Conservation (phyloP, 306 rosid species). For the Acacia melanoxylon region DNA sequence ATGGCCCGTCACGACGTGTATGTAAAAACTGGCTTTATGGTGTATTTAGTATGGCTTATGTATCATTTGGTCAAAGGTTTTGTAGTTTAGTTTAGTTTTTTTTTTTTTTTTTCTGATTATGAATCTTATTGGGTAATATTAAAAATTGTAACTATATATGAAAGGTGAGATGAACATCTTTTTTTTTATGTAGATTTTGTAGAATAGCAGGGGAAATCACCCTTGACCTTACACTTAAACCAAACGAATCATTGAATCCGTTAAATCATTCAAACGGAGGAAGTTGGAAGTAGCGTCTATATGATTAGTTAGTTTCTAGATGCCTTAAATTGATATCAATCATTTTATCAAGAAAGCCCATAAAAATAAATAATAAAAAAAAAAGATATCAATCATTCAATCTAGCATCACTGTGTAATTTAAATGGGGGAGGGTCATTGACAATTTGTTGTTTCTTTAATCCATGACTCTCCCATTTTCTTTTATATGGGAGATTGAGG, state of each 20-base stretch:
- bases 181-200: neutral
- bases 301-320: neutral
- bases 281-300: neutral
- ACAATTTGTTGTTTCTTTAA: conserved; percentile 17
- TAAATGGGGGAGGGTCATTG: conserved; percentile 22
- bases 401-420: conserved; percentile 9
- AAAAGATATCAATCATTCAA: neutral
- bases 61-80: neutral
- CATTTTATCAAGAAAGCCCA: neutral
- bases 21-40: neutral
- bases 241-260: neutral
- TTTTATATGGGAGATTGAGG: neutral
- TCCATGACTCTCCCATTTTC: neutral
- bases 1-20: neutral
- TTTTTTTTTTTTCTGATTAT: neutral
- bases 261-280: neutral
- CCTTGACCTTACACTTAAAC: neutral
- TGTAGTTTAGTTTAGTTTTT: neutral
- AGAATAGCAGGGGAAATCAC: neutral
- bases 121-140: neutral
- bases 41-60: neutral
- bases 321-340: conserved; percentile 12
- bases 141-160: neutral
- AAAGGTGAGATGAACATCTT: neutral
- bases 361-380: neutral